phyloP scores from a whole-genome alignment of 2,329 filamentous ascomycete genomes.

The Endoconidiophora laricicola region DNA sequence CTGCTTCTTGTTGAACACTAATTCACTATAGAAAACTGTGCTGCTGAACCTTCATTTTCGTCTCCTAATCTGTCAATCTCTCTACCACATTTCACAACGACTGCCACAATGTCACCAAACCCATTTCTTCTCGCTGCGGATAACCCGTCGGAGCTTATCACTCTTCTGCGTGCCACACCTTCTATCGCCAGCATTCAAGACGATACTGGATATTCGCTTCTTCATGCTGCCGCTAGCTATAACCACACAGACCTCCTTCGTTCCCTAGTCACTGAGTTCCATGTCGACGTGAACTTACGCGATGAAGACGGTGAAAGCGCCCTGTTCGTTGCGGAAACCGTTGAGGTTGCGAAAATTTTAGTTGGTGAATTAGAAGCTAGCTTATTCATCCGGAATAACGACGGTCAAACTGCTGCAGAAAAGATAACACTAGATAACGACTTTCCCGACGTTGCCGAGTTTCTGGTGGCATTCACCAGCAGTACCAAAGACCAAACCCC shows the following conservation, averaged over 20 bases:
- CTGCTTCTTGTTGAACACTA: no score
- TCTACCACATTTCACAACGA: background rate
- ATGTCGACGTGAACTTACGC: conserved; percentile 61
- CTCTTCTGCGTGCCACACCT: conserved; percentile 57
- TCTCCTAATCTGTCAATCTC: background rate
- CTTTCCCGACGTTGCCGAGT: conserved; percentile 57
- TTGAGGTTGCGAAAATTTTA: conserved; percentile 60
- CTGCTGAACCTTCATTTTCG: background rate
- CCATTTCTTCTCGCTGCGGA: conserved; percentile 68
- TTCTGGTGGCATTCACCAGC: conserved; percentile 32
- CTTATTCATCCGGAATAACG: conserved; percentile 44
- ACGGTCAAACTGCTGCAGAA: conserved; percentile 65
- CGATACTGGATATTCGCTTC: conserved; percentile 79
- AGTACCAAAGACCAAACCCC: conserved; percentile 9
- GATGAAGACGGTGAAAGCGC: conserved; percentile 91
- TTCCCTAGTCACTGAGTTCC: conserved; percentile 55
- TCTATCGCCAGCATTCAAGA: conserved; percentile 68
- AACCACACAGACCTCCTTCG: conserved; percentile 69
- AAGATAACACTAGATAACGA: conserved; percentile 67
- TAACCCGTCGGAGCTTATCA: conserved; percentile 55
- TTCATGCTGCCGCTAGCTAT: conserved; percentile 90
- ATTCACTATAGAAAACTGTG: no score
- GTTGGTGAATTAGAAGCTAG: conserved; percentile 71
- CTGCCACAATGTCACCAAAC: conserved; percentile 34
- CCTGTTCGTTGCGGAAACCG: conserved; percentile 78